Evolutionary conservation across 75 land plant species (phyloP), one percentile per base, ranked within the genome.

Genomic region (Pinus albicaulis): DNA sequence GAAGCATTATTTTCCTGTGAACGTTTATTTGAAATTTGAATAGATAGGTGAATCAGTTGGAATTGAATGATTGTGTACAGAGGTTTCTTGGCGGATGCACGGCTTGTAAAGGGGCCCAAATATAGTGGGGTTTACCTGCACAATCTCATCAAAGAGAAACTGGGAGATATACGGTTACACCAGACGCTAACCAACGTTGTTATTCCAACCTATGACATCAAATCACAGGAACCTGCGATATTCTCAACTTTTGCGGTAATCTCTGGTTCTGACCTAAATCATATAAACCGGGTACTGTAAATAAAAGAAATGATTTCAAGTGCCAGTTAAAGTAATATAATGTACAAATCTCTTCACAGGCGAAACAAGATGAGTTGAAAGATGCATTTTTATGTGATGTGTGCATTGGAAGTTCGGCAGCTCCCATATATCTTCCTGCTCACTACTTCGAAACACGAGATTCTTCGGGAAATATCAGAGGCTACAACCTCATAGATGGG

Each of bases 361-460:
- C 74, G 11, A 76, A 70, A 52, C 10, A 11, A 25, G 74, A 76
- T 3, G 14, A 23, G 16, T 11, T 13, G 24, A 75, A 75, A 31
- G 36, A 75, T 59, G 44, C 76, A 75, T 34, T 31, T n/a, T 36
- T 75, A 11, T n/a, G 26, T 20, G 71, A 75, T 75, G 19, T 75
- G 3, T 59, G 71, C 68, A 60, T 75, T 17, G 86, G 81, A 0
- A 83, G 86, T 4, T 83, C 86, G 8, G 86, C 86, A n/a, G 86
- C 86, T 38, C 86, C 86, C 16, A 78, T 77, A 3, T 84, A 82
- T 59, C 74, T 84, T 15, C 86, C 86, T 13, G 69, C 85, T 4
- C 34, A 74, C 24, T 25, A 52, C 11, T 83, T 83, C 74, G 15
- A 55, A n/a, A 59, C 74, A 15, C 12, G 10, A 17, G 56, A 80